Percentiles rank a stretch among this genome's conserved stretches.
phyloP scores from a whole-genome alignment of 2,329 filamentous ascomycete species.

The Neopestalotiopsis sp. region DNA sequence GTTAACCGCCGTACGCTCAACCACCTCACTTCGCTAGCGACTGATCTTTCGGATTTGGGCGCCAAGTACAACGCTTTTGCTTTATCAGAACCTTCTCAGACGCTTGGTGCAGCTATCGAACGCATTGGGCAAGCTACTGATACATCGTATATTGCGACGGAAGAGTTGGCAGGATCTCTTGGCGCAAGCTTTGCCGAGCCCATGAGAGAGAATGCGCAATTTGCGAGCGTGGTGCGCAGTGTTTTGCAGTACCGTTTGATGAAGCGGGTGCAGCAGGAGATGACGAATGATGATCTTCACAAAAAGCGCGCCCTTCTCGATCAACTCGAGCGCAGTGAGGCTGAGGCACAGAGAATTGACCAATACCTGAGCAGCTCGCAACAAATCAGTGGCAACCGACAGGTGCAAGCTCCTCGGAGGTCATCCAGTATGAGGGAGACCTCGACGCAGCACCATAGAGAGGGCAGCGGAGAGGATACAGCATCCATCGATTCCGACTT shows the following conservation, averaged over 20 bases:
- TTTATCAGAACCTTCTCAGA: conserved; percentile 87
- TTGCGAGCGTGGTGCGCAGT: conserved; percentile 88
- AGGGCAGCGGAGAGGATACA: conserved; percentile 74
- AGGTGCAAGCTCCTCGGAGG: conserved; percentile 64
- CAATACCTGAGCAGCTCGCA: conserved; percentile 84
- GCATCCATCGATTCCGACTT: conserved; percentile 97
- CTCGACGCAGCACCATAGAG: conserved; percentile 54
- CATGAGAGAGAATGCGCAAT: conserved; percentile 97
- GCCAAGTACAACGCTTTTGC: conserved; percentile 98
- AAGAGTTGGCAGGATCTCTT: conserved; percentile 86
- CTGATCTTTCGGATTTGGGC: conserved; percentile 90
- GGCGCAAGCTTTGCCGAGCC: conserved; percentile 95
- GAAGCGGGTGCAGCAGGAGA: conserved; percentile 95
- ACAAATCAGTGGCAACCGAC: conserved; percentile 46
- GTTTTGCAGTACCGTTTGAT: conserved; percentile 89
- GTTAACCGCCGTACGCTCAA: conserved; percentile 89
- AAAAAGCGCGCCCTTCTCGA: conserved; percentile 86
- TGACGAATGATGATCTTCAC: conserved; percentile 90
- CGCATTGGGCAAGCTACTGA: conserved; percentile 93
- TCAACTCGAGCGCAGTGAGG: conserved; percentile 90
- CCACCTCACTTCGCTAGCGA: conserved; percentile 81
- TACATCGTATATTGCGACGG: conserved; percentile 93
- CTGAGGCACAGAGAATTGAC: conserved; percentile 91
- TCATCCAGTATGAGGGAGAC: conserved; percentile 66
- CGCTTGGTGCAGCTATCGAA: conserved; percentile 91